phyloP scores from a whole-genome alignment of 768 basidiomycete genomes.

The Tephrocybe sp. region DNA sequence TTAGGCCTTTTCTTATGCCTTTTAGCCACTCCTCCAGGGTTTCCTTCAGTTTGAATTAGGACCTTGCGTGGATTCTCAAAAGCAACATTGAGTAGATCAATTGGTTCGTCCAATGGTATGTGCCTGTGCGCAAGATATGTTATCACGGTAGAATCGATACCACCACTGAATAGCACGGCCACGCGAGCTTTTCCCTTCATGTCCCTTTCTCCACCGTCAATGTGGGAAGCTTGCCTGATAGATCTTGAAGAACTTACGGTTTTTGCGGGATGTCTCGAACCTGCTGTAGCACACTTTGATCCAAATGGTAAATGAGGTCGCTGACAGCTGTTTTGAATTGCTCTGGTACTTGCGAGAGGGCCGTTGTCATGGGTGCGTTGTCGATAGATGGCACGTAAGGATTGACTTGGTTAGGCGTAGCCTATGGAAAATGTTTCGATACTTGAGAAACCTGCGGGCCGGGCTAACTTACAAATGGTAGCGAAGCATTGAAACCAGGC shows the following conservation, averaged over 20 bases:
- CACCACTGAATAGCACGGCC: conserved; percentile 92
- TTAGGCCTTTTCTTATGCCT: conserved; percentile 35
- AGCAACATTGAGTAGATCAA: conserved; percentile 90
- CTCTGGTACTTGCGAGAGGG: conserved; percentile 41
- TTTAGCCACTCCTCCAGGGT: conserved; percentile 42
- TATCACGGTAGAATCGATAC: conserved; percentile 87
- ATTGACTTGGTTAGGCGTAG: conserved; percentile 44
- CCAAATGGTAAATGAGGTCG: conserved; percentile 51
- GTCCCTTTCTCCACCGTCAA: conserved; percentile 15
- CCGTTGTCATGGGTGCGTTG: conserved; percentile 31
- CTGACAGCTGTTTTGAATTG: conserved; percentile 44
- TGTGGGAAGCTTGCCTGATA: not conserved
- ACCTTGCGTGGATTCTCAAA: conserved; percentile 93
- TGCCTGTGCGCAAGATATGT: conserved; percentile 77
- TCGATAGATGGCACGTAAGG: conserved; percentile 47
- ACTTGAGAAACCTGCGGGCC: not conserved
- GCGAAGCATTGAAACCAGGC: no score
- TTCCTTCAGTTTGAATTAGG: conserved; percentile 43
- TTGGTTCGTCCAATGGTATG: conserved; percentile 72
- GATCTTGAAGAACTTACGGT: conserved; percentile 26
- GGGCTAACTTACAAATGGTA: conserved; percentile 30
- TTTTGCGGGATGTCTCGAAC: conserved; percentile 66
- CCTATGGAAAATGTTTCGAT: conserved; percentile 31
- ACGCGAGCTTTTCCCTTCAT: conserved; percentile 49
- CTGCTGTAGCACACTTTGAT: conserved; percentile 63